Base-by-base conservation (phyloP, 2,329 filamentous ascomycete genomes). In the Apiospora aurea region DNA sequence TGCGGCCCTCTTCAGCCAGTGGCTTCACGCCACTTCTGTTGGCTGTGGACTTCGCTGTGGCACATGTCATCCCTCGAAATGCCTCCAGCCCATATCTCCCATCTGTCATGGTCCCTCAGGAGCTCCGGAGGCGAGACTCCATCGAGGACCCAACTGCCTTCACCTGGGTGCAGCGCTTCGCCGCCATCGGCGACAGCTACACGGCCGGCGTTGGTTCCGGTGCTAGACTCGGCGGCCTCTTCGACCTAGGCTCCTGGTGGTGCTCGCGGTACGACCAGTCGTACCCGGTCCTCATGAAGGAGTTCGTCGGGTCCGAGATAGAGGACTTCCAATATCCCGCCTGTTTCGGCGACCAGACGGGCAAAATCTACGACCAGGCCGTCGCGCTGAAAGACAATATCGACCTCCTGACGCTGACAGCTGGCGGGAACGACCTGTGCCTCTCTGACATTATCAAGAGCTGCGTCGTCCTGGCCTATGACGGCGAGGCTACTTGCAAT, bases 361-460 rank as follows among this genome's bases (percentile, higher is more conserved):
- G 34, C 7, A 70, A 76, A 6, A 80, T 81, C 38, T 80, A 77
- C 66, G 69, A 79, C 24, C 78, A 81, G 72, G 74, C 74, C 3
- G 47, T 78, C 11, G 70, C 72, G 2, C 71, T 83, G 11, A 57
- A 77, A 1, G 74, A 73, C 26, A 70, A 78, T 18, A 67, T 81
- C n/a, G 79, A 83, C 72, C 51, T 83, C 34, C 78, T 83, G 11
- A 77, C 79, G 7, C 41, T 83, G 75, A 82, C 81, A 1, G 82
- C 80, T 1, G 81, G 81, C 24, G 82, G 81, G 2, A 83, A 83
- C 64, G 81, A 83, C 69, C 72, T 82, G 3, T 83, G 81, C 68
- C 76, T 83, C n/a, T n/a, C n/a, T 26, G 51, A 41, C 14, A 69
- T 69, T n/a, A 69, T 77, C 69, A 72, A 74, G 64, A 69, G 24